These are phyloP conservation scores for Candida germanica DNA, from an alignment of 805 yeast genomes.

Conservation along the genomic window DNA sequence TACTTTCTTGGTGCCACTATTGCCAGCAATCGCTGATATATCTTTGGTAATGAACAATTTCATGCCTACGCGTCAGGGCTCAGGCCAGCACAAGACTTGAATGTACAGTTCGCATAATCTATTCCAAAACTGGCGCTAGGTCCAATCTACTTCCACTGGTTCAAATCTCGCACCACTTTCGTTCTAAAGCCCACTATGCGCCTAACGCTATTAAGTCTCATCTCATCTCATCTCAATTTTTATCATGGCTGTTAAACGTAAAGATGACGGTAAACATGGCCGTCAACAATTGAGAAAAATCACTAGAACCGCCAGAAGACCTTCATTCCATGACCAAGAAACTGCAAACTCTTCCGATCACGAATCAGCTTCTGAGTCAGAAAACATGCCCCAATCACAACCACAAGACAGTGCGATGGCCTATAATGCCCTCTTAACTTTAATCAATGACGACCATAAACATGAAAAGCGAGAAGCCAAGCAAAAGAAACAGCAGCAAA, in stretches of 20 bases:
- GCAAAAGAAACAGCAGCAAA: conserved; percentile 6
- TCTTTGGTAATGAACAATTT: no score
- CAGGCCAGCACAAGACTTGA: no score
- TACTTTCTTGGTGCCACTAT: no score
- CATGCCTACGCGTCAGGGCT: no score
- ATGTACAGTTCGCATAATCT: no score
- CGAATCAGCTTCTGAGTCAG: conserved; percentile 8
- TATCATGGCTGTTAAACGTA: conserved; percentile 7
- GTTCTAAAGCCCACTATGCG: no score
- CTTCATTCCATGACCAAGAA: conserved; percentile 1
- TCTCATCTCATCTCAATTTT: neutral
- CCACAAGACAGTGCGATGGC: conserved; percentile 42
- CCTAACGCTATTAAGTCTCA: no score
- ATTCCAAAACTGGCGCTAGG: no score
- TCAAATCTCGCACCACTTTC: no score
- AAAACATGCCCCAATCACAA: conserved; percentile 13
- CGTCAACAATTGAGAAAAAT: conserved; percentile 60
- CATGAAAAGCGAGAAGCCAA: conserved; percentile 12
- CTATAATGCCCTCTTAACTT: conserved; percentile 64
- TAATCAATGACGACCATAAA: conserved; percentile 47
- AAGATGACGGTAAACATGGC: conserved; percentile 33
- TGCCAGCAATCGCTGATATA: no score
- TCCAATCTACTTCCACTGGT: no score
- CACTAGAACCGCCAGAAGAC: conserved; percentile 51
- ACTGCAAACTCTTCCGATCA: no score